phyloP scores from a whole-genome alignment of 2,329 filamentous ascomycete genomes.

The Colletotrichum gloeosporioides region DNA sequence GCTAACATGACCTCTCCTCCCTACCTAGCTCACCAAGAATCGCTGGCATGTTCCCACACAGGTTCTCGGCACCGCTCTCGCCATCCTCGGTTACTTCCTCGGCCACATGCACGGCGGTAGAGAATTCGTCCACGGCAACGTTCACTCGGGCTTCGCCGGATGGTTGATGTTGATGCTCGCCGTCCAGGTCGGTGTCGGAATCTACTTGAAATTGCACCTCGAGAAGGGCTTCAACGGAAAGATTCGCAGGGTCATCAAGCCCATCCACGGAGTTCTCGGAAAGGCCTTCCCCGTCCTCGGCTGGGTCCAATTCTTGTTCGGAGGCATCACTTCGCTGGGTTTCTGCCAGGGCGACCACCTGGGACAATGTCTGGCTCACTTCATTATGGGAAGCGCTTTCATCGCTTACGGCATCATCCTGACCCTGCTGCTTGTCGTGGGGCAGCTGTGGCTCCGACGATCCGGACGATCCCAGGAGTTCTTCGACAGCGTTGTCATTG shows the following conservation, averaged over 20 bases:
- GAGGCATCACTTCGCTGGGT: constrained; percentile 88
- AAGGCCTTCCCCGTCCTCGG: constrained; percentile 85
- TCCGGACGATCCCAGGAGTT: constrained; percentile 94
- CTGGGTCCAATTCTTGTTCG: constrained; percentile 96
- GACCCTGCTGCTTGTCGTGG: constrained; percentile 84
- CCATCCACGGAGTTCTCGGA: constrained; percentile 80
- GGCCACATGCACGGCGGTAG: constrained; percentile 91
- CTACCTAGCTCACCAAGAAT: constrained; percentile 77
- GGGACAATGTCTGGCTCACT: constrained; percentile 93
- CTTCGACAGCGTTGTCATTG: constrained; percentile 90
- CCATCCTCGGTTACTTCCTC: constrained; percentile 85
- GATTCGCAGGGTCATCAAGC: constrained; percentile 74
- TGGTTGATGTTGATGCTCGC: constrained; percentile 81
- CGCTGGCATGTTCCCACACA: constrained; percentile 96
- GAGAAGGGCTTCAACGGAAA: constrained; percentile 82
- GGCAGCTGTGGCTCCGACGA: constrained; percentile 83
- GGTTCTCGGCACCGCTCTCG: constrained; percentile 74
- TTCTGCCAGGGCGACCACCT: constrained; percentile 93
- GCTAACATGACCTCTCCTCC: constrained; percentile 2
- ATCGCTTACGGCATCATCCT: constrained; percentile 91
- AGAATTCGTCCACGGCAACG: constrained; percentile 77
- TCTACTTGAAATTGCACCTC: constrained; percentile 89
- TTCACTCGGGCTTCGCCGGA: constrained; percentile 82
- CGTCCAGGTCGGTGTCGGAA: constrained; percentile 77
- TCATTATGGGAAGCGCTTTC: constrained; percentile 98